These are phyloP conservation scores for Agrostemma githago DNA, from an alignment of 148 eudicot genomes.

Conservation along the genomic window DNA sequence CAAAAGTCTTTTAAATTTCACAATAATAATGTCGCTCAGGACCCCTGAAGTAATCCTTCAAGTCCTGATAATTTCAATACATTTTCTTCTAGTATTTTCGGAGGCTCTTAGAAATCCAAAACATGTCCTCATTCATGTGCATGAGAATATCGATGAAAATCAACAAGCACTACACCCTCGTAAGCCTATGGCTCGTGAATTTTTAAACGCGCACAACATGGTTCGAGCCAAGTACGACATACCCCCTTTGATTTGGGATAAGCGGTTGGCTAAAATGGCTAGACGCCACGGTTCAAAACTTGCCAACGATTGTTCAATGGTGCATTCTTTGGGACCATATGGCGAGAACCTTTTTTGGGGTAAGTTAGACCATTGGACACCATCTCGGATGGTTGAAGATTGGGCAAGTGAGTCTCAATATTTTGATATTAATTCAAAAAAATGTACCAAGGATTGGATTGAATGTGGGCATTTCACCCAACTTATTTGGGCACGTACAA, in stretches of 20 bases:
- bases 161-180: not conserved
- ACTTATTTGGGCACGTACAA: conserved; percentile 28
- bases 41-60: conserved; percentile 21
- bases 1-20: not conserved
- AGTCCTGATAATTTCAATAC: conserved; percentile 10
- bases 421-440: conserved; percentile 9
- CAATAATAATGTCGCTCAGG: conserved; percentile 1
- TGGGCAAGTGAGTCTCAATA: conserved; percentile 29
- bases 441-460: conserved; percentile 19
- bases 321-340: conserved; percentile 28
- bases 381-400: conserved; percentile 23
- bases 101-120: not conserved
- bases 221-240: conserved; percentile 24
- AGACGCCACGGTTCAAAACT: conserved; percentile 22
- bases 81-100: not conserved
- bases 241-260: conserved; percentile 26
- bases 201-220: conserved; percentile 26
- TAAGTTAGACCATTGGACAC: conserved; percentile 26
- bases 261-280: conserved; percentile 19
- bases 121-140: not conserved
- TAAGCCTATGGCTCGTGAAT: conserved; percentile 17
- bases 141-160: not conserved
- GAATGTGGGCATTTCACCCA: conserved; percentile 41
- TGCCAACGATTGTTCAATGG: conserved; percentile 13
- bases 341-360: conserved; percentile 41